phyloP scores from a whole-genome alignment of 495 filamentous ascomycete species.

The Penicillium turbatum region DNA sequence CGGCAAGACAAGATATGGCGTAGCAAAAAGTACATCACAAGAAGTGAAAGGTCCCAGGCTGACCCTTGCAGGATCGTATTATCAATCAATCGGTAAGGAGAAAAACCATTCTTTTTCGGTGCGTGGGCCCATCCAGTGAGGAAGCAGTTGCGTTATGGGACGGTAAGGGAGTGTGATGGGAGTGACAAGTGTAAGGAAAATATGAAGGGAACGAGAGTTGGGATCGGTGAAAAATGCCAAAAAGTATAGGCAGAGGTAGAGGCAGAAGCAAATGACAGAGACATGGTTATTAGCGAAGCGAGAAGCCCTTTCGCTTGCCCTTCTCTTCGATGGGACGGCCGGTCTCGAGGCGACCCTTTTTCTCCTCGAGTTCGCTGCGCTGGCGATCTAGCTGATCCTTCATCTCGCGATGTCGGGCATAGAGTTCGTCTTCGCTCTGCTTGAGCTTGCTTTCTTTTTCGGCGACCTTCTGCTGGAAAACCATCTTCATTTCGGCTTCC shows the following conservation, averaged over 20 bases:
- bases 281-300: slow-evolving; percentile 65
- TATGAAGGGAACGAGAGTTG: slow-evolving; percentile 29
- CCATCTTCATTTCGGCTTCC: slow-evolving; percentile 99
- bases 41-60: slow-evolving; percentile 41
- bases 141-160: slow-evolving; percentile 23
- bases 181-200: slow-evolving; percentile 33
- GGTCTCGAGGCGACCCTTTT: slow-evolving; percentile 89
- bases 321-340: slow-evolving; percentile 95
- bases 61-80: slow-evolving; percentile 27
- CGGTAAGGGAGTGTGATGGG: slow-evolving; percentile 36
- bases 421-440: slow-evolving; percentile 98
- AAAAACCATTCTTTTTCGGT: slow-evolving; percentile 30
- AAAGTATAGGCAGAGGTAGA: slow-evolving; percentile 19
- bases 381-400: slow-evolving; percentile 98
- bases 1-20: slow-evolving; percentile 46
- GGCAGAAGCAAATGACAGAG: slow-evolving; percentile 5
- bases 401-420: slow-evolving; percentile 97
- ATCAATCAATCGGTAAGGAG: slow-evolving; percentile 18
- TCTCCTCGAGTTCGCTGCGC: slow-evolving; percentile 90
- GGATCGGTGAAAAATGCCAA: slow-evolving; percentile 26
- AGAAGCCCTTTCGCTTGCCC: slow-evolving; percentile 93
- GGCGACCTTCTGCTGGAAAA: slow-evolving; percentile 99
- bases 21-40: slow-evolving; percentile 54
- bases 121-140: slow-evolving; percentile 32
- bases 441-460: slow-evolving; percentile 99